Conservation (phyloP, 2,329 filamentous ascomycete genomes). For the Claviceps monticola region DNA sequence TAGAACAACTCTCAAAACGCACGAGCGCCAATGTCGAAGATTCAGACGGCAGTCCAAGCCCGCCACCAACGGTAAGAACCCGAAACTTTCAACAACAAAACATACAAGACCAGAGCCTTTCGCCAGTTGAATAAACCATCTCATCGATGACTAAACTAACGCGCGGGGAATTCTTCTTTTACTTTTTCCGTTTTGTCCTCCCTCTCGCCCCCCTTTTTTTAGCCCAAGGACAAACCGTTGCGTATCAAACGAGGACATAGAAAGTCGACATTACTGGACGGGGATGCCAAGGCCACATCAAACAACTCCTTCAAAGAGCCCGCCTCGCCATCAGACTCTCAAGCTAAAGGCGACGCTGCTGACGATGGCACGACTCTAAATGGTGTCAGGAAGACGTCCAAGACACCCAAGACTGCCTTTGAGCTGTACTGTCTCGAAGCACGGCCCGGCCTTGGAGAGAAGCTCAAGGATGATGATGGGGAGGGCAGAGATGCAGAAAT, state of each 20-base stretch:
- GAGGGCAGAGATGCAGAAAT: conserved; percentile 22
- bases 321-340: conserved; percentile 26
- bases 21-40: conserved; percentile 65
- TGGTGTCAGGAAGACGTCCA: conserved; percentile 25
- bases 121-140: no score
- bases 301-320: conserved; percentile 33
- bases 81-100: neutral
- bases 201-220: conserved; percentile 2
- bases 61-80: conserved; percentile 56
- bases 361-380: conserved; percentile 19
- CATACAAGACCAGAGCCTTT: no score
- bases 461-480: conserved; percentile 25
- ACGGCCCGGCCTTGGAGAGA: conserved; percentile 28
- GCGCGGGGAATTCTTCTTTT: neutral
- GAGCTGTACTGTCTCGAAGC: conserved; percentile 40
- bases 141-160: no score
- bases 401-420: conserved; percentile 34
- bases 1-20: conserved; percentile 59
- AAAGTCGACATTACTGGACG: conserved; percentile 37
- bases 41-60: conserved; percentile 65
- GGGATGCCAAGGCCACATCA: conserved; percentile 26
- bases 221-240: conserved; percentile 68
- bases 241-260: conserved; percentile 60
- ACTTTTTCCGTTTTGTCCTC: conserved; percentile 15
- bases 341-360: conserved; percentile 14